Percentiles rank a stretch among this genome's conserved stretches.
phyloP scores from a whole-genome alignment of 75 land plant species.

The Selaginella moellendorffii region DNA sequence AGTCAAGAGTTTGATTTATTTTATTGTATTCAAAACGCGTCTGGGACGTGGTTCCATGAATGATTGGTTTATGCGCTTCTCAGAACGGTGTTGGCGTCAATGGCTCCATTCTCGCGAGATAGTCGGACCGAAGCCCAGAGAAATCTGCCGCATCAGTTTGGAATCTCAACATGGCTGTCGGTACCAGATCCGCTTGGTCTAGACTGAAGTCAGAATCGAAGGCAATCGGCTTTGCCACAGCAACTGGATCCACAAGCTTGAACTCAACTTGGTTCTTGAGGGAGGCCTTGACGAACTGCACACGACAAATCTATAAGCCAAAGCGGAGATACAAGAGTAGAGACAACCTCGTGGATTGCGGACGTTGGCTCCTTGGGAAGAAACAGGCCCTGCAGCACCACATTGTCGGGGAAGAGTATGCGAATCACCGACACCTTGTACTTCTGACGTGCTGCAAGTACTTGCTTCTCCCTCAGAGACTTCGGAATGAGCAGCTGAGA shows the following conservation, averaged over 20 bases:
- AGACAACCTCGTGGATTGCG: constrained; percentile 34
- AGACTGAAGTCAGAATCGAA: constrained; percentile 27
- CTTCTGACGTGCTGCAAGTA: constrained; percentile 30
- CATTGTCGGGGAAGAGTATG: constrained; percentile 86
- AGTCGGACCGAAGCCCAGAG: constrained; percentile 56
- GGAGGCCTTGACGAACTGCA: constrained; percentile 58
- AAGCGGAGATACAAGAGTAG: background rate
- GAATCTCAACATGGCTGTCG: constrained; percentile 65
- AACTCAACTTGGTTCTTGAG: constrained; percentile 46
- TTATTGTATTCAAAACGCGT: no score
- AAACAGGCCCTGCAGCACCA: constrained; percentile 71
- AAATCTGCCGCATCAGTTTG: constrained; percentile 57
- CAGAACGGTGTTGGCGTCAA: constrained; percentile 17
- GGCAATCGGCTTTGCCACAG: constrained; percentile 14
- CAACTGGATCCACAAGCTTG: constrained; percentile 53
- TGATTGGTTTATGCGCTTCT: no score
- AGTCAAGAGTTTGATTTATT: no score
- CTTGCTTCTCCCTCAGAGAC: constrained; percentile 60
- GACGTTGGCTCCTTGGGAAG: constrained; percentile 47
- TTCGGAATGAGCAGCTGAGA: constrained; percentile 74
- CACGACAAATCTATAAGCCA: background rate
- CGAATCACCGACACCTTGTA: constrained; percentile 48
- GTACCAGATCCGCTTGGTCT: constrained; percentile 67
- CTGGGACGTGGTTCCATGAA: no score
- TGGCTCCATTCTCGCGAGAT: constrained; percentile 53